A percentile compares a stretch with the other conserved stretches of the same genome.
phyloP scores from a whole-genome alignment of 2,329 filamentous ascomycete genomes.

The Alternaria angustiovoidea region DNA sequence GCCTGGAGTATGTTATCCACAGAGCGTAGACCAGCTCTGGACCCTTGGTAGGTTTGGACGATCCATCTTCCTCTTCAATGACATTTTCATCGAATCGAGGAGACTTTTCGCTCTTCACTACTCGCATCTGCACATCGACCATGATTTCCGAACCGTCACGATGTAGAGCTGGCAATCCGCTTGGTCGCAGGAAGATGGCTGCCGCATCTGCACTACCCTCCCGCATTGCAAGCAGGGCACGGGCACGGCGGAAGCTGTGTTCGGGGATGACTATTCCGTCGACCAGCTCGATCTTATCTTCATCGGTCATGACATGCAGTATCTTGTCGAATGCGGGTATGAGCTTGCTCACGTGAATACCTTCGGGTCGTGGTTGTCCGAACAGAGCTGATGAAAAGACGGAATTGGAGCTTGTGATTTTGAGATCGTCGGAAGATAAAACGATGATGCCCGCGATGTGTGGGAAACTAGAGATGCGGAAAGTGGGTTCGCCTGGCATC shows the following conservation, averaged over 20 bases:
- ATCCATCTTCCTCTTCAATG: slow-evolving; percentile 65
- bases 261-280: slow-evolving; percentile 98
- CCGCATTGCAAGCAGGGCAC: slow-evolving; percentile 81
- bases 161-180: slow-evolving; percentile 84
- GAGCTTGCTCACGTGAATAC: slow-evolving; percentile 78
- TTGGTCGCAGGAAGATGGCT: slow-evolving; percentile 80
- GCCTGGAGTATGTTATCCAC: slow-evolving; percentile 96
- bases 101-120: slow-evolving; percentile 81
- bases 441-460: slow-evolving; percentile 98
- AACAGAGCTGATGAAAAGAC: slow-evolving; percentile 94
- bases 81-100: slow-evolving; percentile 64
- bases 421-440: slow-evolving; percentile 77
- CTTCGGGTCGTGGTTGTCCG: slow-evolving; percentile 84
- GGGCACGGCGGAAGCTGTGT: slow-evolving; percentile 90
- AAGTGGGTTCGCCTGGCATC: slow-evolving; percentile 71
- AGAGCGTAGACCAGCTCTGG: slow-evolving; percentile 87
- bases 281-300: slow-evolving; percentile 81
- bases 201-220: slow-evolving; percentile 80
- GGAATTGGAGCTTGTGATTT: slow-evolving; percentile 90
- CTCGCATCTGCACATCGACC: slow-evolving; percentile 95
- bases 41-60: slow-evolving; percentile 57
- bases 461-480: slow-evolving; percentile 91
- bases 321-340: slow-evolving; percentile 89
- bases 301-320: slow-evolving; percentile 80
- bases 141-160: slow-evolving; percentile 91